Conservation (phyloP, 2,329 filamentous ascomycete genomes). For the Neocatenulostroma microsporum region DNA sequence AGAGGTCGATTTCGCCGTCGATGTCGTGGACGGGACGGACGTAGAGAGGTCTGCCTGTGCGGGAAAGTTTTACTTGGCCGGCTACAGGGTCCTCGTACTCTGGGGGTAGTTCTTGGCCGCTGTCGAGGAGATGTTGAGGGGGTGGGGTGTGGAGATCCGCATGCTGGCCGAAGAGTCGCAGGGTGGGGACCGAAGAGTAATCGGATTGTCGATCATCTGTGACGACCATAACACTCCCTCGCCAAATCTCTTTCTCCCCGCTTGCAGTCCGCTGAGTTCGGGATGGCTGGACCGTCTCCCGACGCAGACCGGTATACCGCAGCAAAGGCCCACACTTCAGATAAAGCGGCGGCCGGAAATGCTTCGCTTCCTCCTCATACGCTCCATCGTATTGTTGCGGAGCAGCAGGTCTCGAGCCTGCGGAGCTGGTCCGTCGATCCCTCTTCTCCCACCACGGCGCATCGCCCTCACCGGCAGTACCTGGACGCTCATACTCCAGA, state of each 20-base stretch:
- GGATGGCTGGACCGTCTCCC: slow-evolving; percentile 41
- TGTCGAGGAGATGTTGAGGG: slow-evolving; percentile 58
- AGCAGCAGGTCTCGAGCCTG: slow-evolving; percentile 27
- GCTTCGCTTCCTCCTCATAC: slow-evolving; percentile 57
- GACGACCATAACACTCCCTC: slow-evolving; percentile 92
- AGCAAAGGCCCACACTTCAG: slow-evolving; percentile 86
- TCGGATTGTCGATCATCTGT: slow-evolving; percentile 77
- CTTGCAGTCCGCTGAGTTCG: slow-evolving; percentile 31
- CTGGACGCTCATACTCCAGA: slow-evolving; percentile 32
- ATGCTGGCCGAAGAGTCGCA: slow-evolving; percentile 80
- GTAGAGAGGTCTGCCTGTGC: slow-evolving; percentile 78
- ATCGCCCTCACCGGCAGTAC: slow-evolving; percentile 14
- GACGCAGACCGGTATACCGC: slow-evolving; percentile 76
- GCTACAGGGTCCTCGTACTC: slow-evolving; percentile 87
- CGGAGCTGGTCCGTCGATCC: slow-evolving; percentile 16
- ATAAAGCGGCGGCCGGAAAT: slow-evolving; percentile 75
- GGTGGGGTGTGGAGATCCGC: slow-evolving; percentile 75
- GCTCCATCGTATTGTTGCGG: slow-evolving; percentile 50
- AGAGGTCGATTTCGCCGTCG: slow-evolving; percentile 69
- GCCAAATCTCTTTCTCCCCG: slow-evolving; percentile 71
- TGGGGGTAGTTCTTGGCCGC: slow-evolving; percentile 54
- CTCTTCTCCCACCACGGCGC: slow-evolving; percentile 66
- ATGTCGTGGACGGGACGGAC: slow-evolving; percentile 84
- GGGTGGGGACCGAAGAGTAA: slow-evolving; percentile 66
- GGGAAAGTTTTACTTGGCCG: slow-evolving; percentile 75